Base-by-base conservation (phyloP, 805 yeast genomes). In the Wickerhamomyces hampshirensis region DNA sequence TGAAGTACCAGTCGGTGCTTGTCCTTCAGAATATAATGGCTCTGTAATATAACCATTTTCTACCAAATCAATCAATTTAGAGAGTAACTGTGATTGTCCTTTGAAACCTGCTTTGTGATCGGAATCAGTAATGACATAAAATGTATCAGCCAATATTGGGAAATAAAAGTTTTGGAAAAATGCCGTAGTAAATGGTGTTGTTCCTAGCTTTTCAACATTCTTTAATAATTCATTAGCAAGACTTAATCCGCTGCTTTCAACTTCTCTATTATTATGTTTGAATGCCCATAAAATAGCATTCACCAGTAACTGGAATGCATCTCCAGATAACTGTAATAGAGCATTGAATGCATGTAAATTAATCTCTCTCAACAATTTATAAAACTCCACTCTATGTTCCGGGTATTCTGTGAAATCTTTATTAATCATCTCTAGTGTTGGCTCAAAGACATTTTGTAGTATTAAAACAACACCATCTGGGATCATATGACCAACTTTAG, bases 281-380 rank as follows among this genome's bases (percentile, higher is more conserved):
- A 93, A 85, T 0, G 98, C 97, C 99, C 99, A 93, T 54, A 93
- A 69, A 31, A 95, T 89, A 3, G 98, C 95, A 63, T 88, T 91
- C 42, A 93, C 79, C 39, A 93, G 82, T 40, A 87, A 74, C 56
- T 84, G 88, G 73, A 93, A 91, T 17, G 95, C 95, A 44, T 79
- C 88, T 4, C 94, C 91, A 8, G 97, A 94, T 46, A 93, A 73
- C 59, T 87, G 84, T 42, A 87, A 69, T 47, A 93, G 71, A 1
- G 97, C 95, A 40, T 77, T 73, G 71, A 93, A 93, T 13, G 93
- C 80, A 55, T 84, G 82, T 48, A 79, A 62, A 60, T 93, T 83
- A 55, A 93, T 91, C 41, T 85, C 94, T 51, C 89, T 81, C 56
- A 93, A 71, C 37, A 93, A 70, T 63, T 83, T 84, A 68, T 91